Evolutionary conservation across 2,329 filamentous ascomycete genomes (phyloP), one percentile per base, ranked within the genome.

Genomic region (Teratosphaeriaceae sp.): DNA sequence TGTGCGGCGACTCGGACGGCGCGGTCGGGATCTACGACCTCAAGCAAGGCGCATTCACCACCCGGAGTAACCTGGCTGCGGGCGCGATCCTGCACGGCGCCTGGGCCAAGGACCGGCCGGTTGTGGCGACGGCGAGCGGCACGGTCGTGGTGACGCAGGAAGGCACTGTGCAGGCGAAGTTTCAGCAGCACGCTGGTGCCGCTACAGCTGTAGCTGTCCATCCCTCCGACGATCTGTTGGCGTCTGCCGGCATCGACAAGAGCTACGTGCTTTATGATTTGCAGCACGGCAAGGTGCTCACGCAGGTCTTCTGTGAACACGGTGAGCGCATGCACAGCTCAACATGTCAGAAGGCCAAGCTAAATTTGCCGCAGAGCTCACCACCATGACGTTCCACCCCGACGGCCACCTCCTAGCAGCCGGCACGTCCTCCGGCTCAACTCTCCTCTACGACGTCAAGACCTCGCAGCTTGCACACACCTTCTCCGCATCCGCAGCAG

Each of bases 361-460:
- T 69, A 57, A 66, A 57, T 41, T 9, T 41, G 21, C 19, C 29
- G 9, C 60, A 85, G 86, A 82, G 47, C 71, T 94, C 35, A 85
- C 84, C 1, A 78, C 82, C 39, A 85, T 82, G 50, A 79, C 84
- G 24, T 97, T 98, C 75, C 92, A 98, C 63, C 92, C 94, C 5
- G 92, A 98, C 60, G 92, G 92, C n/a, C 87, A 96, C 61, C 75
- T 98, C 5, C 80, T 97, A 55, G 90, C 88, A 29, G 85, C 84
- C 2, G 92, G 90, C 49, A 85, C 84, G n/a, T 70, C 71, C 8
- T 75, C 84, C 38, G 88, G 88, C 34, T 80, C 88, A 45, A 84
- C 98, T 63, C 87, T 89, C 63, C 78, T 98, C 41, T 97, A 85
- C 67, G 85, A 95, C 65, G 83, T 88, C 53, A 89, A 85, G 65